Evolutionary conservation across 257 asterid genomes (phyloP).

Genomic region (Scutellaria barbata): DNA sequence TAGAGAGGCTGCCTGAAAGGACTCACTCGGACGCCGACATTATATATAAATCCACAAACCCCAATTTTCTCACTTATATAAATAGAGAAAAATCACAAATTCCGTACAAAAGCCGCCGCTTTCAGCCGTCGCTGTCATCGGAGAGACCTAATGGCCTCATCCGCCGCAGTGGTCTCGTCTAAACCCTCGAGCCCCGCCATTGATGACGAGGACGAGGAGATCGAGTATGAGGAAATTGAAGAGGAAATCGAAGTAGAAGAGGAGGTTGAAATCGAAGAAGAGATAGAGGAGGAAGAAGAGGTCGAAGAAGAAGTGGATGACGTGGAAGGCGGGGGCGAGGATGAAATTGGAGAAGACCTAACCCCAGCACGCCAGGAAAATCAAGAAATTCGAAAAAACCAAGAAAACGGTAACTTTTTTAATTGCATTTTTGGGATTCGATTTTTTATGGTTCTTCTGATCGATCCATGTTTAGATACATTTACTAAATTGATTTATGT

Average conservation of each 20-base stretch:
- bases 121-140: slow-evolving; percentile 4
- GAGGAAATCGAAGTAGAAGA: slow-evolving; percentile 49
- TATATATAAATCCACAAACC: not conserved
- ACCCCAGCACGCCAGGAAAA: slow-evolving; percentile 40
- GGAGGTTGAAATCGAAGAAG: slow-evolving; percentile 38
- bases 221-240: slow-evolving; percentile 50
- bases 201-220: slow-evolving; percentile 44
- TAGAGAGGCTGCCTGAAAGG: too few species aligned
- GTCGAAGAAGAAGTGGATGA: slow-evolving; percentile 34
- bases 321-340: slow-evolving; percentile 30
- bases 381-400: slow-evolving; percentile 35
- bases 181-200: slow-evolving; percentile 26
- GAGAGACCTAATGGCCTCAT: slow-evolving; percentile 43
- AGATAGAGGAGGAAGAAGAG: slow-evolving; percentile 35
- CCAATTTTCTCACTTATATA: slow-evolving; percentile 2
- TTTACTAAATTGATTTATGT: not conserved
- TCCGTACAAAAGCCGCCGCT: slow-evolving; percentile 6
- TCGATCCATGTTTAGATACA: not conserved
- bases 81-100: not conserved
- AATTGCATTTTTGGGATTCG: not conserved
- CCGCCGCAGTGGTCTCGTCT: slow-evolving; percentile 35
- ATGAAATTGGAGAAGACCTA: slow-evolving; percentile 42
- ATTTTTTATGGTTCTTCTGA: not conserved
- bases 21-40: too few species aligned
- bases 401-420: slow-evolving; percentile 48